These are phyloP conservation scores for Smittium culicis DNA, from an alignment of 371 early-diverging fungal species.

Conservation along the genomic window DNA sequence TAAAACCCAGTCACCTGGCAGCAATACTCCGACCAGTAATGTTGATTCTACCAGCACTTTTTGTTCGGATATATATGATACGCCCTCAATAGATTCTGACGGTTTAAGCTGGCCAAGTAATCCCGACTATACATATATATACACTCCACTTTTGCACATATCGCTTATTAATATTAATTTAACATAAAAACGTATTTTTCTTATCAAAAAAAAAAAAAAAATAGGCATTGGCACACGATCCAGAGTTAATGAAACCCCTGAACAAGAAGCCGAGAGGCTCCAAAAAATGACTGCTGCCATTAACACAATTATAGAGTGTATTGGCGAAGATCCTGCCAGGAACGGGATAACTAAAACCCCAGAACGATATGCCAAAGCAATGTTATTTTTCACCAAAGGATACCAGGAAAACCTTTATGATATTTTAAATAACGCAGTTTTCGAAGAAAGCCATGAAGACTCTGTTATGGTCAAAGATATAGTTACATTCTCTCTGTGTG, in stretches of 20 bases:
- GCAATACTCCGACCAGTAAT: too few species aligned
- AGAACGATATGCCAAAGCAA: constrained; percentile 90
- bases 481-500: constrained; percentile 89
- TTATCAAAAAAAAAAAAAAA: not conserved
- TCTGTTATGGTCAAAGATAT: constrained; percentile 96
- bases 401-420: constrained; percentile 76
- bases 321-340: constrained; percentile 91
- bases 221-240: constrained; percentile 42
- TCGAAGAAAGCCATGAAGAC: too few species aligned
- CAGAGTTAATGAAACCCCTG: constrained; percentile 61
- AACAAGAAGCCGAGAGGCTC: constrained; percentile 48
- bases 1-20: too few species aligned
- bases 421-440: too few species aligned
- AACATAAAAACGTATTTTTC: not conserved
- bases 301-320: constrained; percentile 68
- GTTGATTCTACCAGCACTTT: too few species aligned
- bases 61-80: constrained; percentile 9
- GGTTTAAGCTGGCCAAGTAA: constrained; percentile 44
- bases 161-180: not conserved
- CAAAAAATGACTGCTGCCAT: constrained; percentile 74
- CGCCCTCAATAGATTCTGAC: constrained; percentile 26
- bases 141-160: constrained; percentile 12
- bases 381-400: constrained; percentile 92
- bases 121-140: not conserved
- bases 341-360: constrained; percentile 94